Evolutionary conservation across 2,329 filamentous ascomycete genomes (phyloP), one percentile per base, ranked within the genome.

Genomic region (Sphaerostilbella broomeana): DNA sequence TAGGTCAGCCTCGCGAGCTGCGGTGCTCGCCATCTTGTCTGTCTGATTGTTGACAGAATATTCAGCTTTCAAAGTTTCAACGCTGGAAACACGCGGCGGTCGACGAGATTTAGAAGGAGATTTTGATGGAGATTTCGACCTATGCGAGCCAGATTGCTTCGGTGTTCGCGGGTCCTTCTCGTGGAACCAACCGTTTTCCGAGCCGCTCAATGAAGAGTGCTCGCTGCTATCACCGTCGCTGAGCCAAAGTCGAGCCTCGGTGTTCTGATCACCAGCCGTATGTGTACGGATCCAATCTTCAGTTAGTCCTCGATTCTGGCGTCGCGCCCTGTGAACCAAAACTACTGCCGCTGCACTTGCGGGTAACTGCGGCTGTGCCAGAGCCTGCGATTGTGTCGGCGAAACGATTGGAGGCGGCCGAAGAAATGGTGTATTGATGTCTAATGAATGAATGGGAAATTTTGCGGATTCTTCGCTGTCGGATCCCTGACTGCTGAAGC

Each of bases 201-300:
- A 81, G 73, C 75, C 72, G 69, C 77, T 81, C 77, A 81, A 53
- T 68, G 81, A 85, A 73, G 80, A 84, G 67, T 76, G 75, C 69
- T 86, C 84, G 58, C 82, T 87, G 53, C 76, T 77, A 56, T 77
- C 67, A 52, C 56, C 64, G 52, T 94, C 86, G 58, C 86, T 94
- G 50, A 88, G 72, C 87, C 87, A 94, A 61, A 87, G 82, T 45
- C 77, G 79, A 49, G 78, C 77, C 57, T 92, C 85, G 21, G 74
- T 76, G 50, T 79, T 73, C 48, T 72, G 73, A 49, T 82, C 77
- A 47, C 76, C 75, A n/a, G 81, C 75, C n/a, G 86, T 80, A 55
- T 89, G 86, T 46, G 86, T 83, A 45, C 84, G 82, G 49, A 92
- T 87, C 86, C 86, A 90, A 67, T 88, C 84, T 60, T 89, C 83